Evolutionary conservation across 1,284 basidiomycete species (phyloP), one percentile per base, ranked within the genome.

Genomic region (Neolentinus lepideus): DNA sequence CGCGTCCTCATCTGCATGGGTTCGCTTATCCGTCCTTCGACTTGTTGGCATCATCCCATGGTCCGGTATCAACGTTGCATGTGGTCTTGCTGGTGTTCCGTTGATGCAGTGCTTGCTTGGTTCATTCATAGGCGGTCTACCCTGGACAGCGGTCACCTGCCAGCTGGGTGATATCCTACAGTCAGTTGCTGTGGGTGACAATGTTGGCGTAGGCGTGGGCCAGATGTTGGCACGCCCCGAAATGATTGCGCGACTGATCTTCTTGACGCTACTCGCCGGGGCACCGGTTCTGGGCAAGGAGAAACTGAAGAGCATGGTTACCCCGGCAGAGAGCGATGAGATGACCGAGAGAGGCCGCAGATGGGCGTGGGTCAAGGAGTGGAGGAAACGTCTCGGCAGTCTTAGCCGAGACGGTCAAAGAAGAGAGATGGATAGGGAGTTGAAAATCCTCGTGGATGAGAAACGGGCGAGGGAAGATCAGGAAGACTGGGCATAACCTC

Each of bases 51-150:
- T 96, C 54, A 91, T 96, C 9, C 92, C 92, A 3, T 96, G 92
- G 92, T 92, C 90, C 54, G 93, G 91, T 55, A 92, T 96, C 75
- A 96, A 96, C 67, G 89, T 96, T 57, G 93, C 93, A 29, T 94
- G 89, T 68, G 92, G 92, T 51, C 90, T 94, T 16, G 91, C 90
- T 62, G 87, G 89, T 31, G 91, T 96, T 24, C 74, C 83, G 4
- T 65, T 90, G 51, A 66, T 72, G 55, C 87, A 93, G 65, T 94
- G 91, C 69, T 77, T 86, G 63, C 74, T 92, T 25, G 90, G 89
- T 43, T 77, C 84, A 57, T 94, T 89, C 77, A 92, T 92, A 62
- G 92, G 83, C 55, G 84, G 76, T 64, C 75, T 84, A 62, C 93
- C 81, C 29, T 94, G 82, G 92, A 95, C 82, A 62, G 90, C 83